Percentiles rank a stretch among this genome's conserved stretches.
phyloP scores from a whole-genome alignment of 495 filamentous ascomycete species.

The Beverwykella pulmonaria region DNA sequence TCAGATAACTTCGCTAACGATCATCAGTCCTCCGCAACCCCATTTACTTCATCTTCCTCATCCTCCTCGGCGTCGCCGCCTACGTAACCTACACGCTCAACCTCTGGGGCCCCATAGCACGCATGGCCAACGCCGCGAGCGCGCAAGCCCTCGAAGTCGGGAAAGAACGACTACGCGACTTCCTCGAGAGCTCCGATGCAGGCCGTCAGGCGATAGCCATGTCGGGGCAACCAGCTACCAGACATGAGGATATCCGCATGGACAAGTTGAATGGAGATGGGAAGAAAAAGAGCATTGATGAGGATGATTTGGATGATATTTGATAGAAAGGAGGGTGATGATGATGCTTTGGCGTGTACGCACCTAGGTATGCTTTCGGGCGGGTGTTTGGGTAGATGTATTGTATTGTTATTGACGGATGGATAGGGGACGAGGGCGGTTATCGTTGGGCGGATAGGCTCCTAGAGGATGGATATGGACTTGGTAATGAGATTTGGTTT shows the following conservation, averaged over 20 bases:
- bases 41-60: conserved; percentile 83
- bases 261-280: conserved; percentile 64
- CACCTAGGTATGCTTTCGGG: neutral
- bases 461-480: neutral
- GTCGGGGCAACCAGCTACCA: conserved; percentile 37
- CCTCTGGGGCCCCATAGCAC: conserved; percentile 91
- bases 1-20: conserved; percentile 45
- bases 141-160: conserved; percentile 84
- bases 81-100: conserved; percentile 93
- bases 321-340: no score
- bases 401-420: neutral
- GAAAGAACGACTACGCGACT: conserved; percentile 84
- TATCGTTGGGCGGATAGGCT: neutral
- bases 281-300: conserved; percentile 52
- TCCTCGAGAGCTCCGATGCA: conserved; percentile 77
- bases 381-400: conserved; percentile 6
- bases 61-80: conserved; percentile 70
- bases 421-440: neutral
- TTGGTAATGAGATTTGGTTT: neutral
- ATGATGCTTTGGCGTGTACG: neutral
- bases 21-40: conserved; percentile 83
- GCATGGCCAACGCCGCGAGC: conserved; percentile 87
- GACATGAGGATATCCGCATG: conserved; percentile 55
- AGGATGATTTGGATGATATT: conserved; percentile 55
- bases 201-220: conserved; percentile 79